Percentiles rank a stretch among this genome's conserved stretches.
Conservation (phyloP, 495 filamentous ascomycete genomes). For the Hypoxylon perforatum region DNA sequence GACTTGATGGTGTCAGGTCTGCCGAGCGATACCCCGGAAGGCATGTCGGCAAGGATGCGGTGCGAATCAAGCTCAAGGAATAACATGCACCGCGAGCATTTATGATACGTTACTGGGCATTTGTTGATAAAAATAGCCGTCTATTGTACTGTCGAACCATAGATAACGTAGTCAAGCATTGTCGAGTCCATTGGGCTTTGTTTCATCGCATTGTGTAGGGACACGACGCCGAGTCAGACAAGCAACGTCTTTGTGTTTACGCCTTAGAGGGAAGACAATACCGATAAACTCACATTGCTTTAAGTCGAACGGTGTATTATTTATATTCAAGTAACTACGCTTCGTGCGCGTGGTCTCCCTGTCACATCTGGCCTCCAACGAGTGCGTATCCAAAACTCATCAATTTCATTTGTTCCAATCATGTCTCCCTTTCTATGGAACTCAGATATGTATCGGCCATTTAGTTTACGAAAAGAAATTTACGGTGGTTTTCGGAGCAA, state of each 20-base stretch:
- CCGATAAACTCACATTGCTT: not conserved
- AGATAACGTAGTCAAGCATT: too few species aligned
- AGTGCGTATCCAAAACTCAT: too few species aligned
- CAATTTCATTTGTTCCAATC: not conserved
- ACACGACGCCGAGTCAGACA: not conserved
- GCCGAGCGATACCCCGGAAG: too few species aligned
- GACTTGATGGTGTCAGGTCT: too few species aligned
- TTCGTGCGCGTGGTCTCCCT: too few species aligned
- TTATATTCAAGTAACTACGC: not conserved
- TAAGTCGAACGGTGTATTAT: not conserved
- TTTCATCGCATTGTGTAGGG: not conserved
- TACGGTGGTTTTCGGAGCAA: not conserved
- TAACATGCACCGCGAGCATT: too few species aligned
- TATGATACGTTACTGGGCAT: too few species aligned
- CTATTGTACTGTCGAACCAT: not conserved
- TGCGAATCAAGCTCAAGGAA: too few species aligned
- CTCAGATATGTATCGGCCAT: conserved; percentile 3
- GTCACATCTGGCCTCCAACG: too few species aligned
- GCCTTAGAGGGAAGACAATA: not conserved
- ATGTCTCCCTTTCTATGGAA: too few species aligned
- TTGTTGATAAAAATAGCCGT: not conserved
- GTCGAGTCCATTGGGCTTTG: not conserved
- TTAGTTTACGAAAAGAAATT: not conserved
- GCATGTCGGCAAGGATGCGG: too few species aligned
- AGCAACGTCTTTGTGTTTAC: conserved; percentile 3